A percentile compares a stretch with the other conserved stretches of the same genome.
phyloP scores from a whole-genome alignment of 2,329 filamentous ascomycete genomes.

The Xylaria sp. region DNA sequence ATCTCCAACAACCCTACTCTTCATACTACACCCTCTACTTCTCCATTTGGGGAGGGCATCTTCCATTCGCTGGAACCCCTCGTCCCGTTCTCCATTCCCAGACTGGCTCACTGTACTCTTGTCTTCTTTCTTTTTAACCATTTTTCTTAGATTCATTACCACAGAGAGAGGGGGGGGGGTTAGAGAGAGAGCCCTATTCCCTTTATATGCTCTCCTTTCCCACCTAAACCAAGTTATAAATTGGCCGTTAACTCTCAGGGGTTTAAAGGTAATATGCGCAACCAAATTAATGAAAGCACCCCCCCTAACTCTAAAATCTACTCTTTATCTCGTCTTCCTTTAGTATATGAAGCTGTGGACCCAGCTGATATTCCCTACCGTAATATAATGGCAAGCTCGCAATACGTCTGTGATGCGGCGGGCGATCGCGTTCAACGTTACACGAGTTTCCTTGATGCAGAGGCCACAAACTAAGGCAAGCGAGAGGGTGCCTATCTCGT shows the following conservation, averaged over 20 bases:
- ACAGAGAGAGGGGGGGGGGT: no score
- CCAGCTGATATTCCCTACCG: neutral
- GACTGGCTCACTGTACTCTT: neutral
- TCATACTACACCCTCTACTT: neutral
- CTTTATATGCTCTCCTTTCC: no score
- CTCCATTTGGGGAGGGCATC: neutral
- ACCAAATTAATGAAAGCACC: no score
- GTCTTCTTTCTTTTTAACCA: no score
- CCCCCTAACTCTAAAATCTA: neutral
- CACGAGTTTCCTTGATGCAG: neutral
- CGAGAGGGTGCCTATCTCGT: neutral
- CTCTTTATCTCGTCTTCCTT: neutral
- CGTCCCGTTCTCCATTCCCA: neutral
- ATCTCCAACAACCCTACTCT: neutral
- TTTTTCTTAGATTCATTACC: no score
- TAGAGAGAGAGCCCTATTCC: no score
- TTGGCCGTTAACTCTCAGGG: no score
- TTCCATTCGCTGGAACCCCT: neutral
- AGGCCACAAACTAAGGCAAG: neutral
- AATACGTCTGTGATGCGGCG: neutral
- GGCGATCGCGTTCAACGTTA: neutral
- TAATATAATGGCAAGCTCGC: neutral
- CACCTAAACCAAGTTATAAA: no score
- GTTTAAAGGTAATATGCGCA: no score
- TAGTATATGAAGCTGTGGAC: neutral